Percentiles rank a stretch among this genome's conserved stretches.
Evolutionary conservation across 1,284 basidiomycete genomes (phyloP).

Genomic region (Malassezia yamatoensis): DNA sequence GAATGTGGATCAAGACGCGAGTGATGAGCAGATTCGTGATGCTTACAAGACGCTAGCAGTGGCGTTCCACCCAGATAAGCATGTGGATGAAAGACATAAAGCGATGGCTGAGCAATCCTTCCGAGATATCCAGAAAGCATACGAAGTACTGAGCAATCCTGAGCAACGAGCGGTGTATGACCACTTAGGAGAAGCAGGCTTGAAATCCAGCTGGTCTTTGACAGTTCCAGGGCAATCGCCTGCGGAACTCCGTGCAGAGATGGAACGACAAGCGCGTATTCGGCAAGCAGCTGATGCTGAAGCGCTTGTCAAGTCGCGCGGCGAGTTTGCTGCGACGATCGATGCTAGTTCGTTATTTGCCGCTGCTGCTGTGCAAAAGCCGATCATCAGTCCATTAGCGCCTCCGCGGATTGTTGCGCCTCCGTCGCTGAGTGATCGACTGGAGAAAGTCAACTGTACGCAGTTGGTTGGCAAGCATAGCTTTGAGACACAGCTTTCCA

Average conservation of each 20-base stretch:
- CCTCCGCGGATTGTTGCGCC: conserved; percentile 66
- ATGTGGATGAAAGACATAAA: conserved; percentile 57
- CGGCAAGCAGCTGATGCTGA: conserved; percentile 52
- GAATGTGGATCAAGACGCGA: conserved; percentile 59
- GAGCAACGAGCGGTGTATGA: conserved; percentile 69
- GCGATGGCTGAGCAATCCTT: conserved; percentile 59
- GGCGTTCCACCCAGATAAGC: conserved; percentile 77
- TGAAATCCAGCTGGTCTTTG: conserved; percentile 52
- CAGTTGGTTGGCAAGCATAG: conserved; percentile 42
- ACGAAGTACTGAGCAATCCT: conserved; percentile 61
- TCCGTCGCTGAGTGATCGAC: conserved; percentile 25
- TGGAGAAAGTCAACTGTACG: conserved; percentile 24
- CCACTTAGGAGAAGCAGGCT: conserved; percentile 59
- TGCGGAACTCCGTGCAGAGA: conserved; percentile 55
- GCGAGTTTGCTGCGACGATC: conserved; percentile 46
- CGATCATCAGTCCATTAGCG: conserved; percentile 52
- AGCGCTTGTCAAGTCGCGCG: conserved; percentile 53
- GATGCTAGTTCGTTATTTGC: conserved; percentile 42
- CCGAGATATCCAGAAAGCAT: conserved; percentile 66
- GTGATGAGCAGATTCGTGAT: conserved; percentile 61
- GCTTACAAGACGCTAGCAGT: conserved; percentile 60
- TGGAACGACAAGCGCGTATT: conserved; percentile 51
- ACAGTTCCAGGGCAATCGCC: conserved; percentile 51
- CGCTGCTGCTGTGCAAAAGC: conserved; percentile 19
- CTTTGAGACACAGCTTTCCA: conserved; percentile 36